Percentiles rank a stretch among this genome's conserved stretches.
These are phyloP conservation scores for Kitagawia praeruptora DNA, from an alignment of 129 eudicot genomes.

Conservation along the genomic window DNA sequence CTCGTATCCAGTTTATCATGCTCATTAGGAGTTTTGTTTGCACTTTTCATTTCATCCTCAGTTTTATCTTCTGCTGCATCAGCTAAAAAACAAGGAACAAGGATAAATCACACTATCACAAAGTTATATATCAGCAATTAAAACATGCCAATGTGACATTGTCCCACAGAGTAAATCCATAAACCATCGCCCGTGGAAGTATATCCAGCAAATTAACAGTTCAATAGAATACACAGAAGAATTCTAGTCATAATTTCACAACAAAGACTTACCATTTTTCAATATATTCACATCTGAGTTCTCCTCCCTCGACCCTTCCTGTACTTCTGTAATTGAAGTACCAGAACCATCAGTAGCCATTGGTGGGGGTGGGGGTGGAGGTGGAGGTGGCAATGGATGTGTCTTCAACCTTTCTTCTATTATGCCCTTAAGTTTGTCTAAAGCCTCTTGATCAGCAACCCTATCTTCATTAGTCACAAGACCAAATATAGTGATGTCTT, in stretches of 20 bases:
- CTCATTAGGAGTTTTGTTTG: slow-evolving; percentile 48
- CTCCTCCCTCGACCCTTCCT: slow-evolving; percentile 54
- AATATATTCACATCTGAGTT: slow-evolving; percentile 50
- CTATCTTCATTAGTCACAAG: slow-evolving; percentile 84
- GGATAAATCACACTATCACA: neutral
- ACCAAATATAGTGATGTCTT: slow-evolving; percentile 53
- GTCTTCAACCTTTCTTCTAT: slow-evolving; percentile 84
- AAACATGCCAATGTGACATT: slow-evolving; percentile 14
- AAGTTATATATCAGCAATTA: neutral
- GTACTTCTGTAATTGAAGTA: slow-evolving; percentile 48
- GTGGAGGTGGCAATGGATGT: slow-evolving; percentile 88
- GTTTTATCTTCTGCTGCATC: slow-evolving; percentile 56
- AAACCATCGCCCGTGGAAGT: neutral
- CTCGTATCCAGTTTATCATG: slow-evolving; percentile 55
- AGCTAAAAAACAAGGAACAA: slow-evolving; percentile 6
- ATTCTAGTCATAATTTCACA: neutral
- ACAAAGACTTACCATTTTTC: slow-evolving; percentile 41
- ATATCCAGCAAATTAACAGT: neutral
- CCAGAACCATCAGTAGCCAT: slow-evolving; percentile 26
- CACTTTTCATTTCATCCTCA: slow-evolving; percentile 68
- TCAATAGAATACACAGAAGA: neutral
- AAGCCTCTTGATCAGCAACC: slow-evolving; percentile 70
- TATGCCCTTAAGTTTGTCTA: slow-evolving; percentile 51
- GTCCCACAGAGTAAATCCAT: neutral
- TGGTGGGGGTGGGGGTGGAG: slow-evolving; percentile 44